These are phyloP conservation scores for Ogataea angusta DNA, from an alignment of 805 yeast genomes.

Conservation along the genomic window DNA sequence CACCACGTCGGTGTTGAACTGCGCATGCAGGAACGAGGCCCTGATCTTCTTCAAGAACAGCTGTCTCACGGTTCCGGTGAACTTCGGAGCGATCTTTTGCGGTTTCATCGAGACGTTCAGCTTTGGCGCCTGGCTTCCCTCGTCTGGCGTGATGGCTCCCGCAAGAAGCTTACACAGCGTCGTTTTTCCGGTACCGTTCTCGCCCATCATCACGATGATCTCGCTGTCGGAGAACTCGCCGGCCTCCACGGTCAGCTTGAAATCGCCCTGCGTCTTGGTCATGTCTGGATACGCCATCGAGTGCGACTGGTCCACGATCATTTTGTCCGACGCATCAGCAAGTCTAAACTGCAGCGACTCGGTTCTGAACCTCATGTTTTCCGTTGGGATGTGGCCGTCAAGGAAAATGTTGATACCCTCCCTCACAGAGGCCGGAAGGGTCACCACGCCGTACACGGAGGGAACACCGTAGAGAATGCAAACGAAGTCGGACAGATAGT, in stretches of 20 bases:
- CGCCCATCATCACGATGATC: conserved; percentile 99
- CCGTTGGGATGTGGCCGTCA: conserved; percentile 97
- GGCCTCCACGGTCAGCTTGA: conserved; percentile 72
- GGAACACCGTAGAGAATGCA: conserved; percentile 98
- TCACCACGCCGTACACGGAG: conserved; percentile 97
- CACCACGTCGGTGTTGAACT: conserved; percentile 96
- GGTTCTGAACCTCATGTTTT: conserved; percentile 93
- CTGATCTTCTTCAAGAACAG: conserved; percentile 94
- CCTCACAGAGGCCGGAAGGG: conserved; percentile 93
- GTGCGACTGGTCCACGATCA: conserved; percentile 74
- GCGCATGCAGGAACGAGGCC: conserved; percentile 91
- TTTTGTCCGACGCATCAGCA: conserved; percentile 80
- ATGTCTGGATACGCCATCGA: conserved; percentile 75
- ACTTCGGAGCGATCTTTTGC: conserved; percentile 97
- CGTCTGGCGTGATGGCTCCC: conserved; percentile 87
- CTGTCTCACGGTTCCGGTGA: conserved; percentile 98
- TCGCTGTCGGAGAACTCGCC: conserved; percentile 97
- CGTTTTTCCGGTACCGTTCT: conserved; percentile 99
- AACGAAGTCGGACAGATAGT: conserved; percentile 92
- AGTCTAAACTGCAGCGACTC: conserved; percentile 93
- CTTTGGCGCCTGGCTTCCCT: conserved; percentile 74
- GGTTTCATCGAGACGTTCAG: conserved; percentile 97
- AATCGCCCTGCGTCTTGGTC: conserved; percentile 93
- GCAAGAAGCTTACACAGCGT: conserved; percentile 95
- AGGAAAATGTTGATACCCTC: conserved; percentile 98